Percentiles rank a stretch among this genome's conserved stretches.
Conservation (phyloP, 2,329 filamentous ascomycete genomes). For the Fusarium secorum region DNA sequence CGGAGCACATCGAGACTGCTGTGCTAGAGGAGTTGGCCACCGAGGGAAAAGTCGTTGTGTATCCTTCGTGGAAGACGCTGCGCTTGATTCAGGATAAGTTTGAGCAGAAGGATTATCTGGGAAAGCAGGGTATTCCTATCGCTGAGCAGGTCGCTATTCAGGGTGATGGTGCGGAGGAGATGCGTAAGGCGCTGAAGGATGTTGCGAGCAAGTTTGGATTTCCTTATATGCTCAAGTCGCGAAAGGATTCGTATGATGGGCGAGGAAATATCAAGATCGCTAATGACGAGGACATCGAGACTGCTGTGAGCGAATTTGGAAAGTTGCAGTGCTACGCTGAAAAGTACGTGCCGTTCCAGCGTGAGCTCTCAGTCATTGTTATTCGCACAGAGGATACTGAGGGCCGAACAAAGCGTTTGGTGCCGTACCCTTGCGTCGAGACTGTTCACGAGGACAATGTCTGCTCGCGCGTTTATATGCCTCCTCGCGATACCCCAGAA, state of each 20-base stretch:
- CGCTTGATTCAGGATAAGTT: slow-evolving; percentile 94
- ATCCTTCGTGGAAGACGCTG: slow-evolving; percentile 87
- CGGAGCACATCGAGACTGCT: slow-evolving; percentile 92
- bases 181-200: slow-evolving; percentile 66
- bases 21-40: slow-evolving; percentile 83
- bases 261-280: slow-evolving; percentile 68
- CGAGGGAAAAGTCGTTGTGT: slow-evolving; percentile 64
- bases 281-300: slow-evolving; percentile 57
- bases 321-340: slow-evolving; percentile 83
- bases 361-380: slow-evolving; percentile 94
- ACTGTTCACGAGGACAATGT: slow-evolving; percentile 95
- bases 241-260: slow-evolving; percentile 93
- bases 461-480: slow-evolving; percentile 90
- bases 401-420: slow-evolving; percentile 57
- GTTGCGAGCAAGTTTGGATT: slow-evolving; percentile 74
- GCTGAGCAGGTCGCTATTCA: slow-evolving; percentile 74
- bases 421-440: slow-evolving; percentile 90
- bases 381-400: slow-evolving; percentile 80
- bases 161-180: slow-evolving; percentile 59
- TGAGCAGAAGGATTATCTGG: slow-evolving; percentile 83
- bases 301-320: slow-evolving; percentile 74
- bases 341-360: slow-evolving; percentile 84
- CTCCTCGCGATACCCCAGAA: slow-evolving; percentile 80
- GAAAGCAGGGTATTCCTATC: slow-evolving; percentile 72
- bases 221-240: slow-evolving; percentile 91